A percentile compares a stretch with the other conserved stretches of the same genome.
phyloP scores from a whole-genome alignment of 371 early-diverging fungal species.

The Vairimorpha ceranae region DNA sequence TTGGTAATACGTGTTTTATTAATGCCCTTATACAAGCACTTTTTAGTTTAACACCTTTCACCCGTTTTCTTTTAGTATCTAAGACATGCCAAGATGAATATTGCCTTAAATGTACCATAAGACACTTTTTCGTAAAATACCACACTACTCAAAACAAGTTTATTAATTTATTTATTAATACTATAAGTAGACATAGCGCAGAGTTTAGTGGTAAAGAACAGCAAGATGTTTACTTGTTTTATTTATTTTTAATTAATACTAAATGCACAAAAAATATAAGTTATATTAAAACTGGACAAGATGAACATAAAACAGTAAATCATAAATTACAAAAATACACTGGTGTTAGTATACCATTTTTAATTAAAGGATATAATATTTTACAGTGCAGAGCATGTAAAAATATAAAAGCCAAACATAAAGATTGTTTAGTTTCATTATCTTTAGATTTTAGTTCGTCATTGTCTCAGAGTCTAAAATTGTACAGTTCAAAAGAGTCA shows the following conservation, averaged over 20 bases:
- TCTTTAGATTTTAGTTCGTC: not conserved
- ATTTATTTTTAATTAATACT: not conserved
- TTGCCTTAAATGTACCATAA: not conserved
- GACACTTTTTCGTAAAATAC: not conserved
- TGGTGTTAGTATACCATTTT: not conserved
- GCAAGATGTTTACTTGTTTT: not conserved
- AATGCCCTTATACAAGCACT: constrained; percentile 40
- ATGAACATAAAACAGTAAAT: not conserved
- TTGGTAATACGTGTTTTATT: constrained; percentile 51
- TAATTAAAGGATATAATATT: not conserved
- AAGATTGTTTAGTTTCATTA: not conserved
- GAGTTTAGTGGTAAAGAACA: not conserved
- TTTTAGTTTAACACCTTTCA: constrained; percentile 17
- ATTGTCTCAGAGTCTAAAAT: not conserved
- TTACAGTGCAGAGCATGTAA: constrained; percentile 13
- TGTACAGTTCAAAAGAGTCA: not conserved
- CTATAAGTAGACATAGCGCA: not conserved
- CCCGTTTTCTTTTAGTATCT: not conserved
- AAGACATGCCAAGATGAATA: not conserved
- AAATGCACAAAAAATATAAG: not conserved
- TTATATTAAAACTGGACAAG: not conserved
- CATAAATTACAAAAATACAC: not conserved
- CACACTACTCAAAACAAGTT: not conserved
- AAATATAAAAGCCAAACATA: not conserved
- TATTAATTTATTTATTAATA: not conserved